A percentile compares a stretch with the other conserved stretches of the same genome.
These are phyloP conservation scores for Phylloporus rhodoxanthus DNA, from an alignment of 768 basidiomycete genomes.

Conservation along the genomic window DNA sequence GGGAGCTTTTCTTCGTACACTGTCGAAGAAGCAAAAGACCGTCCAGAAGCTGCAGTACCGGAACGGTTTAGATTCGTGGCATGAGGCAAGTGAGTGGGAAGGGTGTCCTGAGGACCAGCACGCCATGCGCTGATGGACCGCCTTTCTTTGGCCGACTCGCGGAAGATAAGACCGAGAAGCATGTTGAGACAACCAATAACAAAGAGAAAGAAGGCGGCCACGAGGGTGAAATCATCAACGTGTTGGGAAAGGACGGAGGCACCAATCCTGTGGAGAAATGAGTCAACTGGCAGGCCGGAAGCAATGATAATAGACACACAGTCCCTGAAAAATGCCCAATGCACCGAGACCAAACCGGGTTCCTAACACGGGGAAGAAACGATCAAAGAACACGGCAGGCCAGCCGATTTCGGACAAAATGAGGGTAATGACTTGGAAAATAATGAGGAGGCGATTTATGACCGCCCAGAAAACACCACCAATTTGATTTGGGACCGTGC, in stretches of 20 bases:
- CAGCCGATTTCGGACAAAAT: slow-evolving; percentile 79
- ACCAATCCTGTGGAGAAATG: slow-evolving; percentile 44
- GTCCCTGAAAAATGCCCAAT: slow-evolving; percentile 80
- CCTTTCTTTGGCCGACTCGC: slow-evolving; percentile 52
- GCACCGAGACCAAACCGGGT: slow-evolving; percentile 80
- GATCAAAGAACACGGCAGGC: slow-evolving; percentile 72
- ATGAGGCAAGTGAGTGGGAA: slow-evolving; percentile 40
- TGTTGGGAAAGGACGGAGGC: slow-evolving; percentile 70
- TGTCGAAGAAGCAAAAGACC: slow-evolving; percentile 25
- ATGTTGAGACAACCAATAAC: slow-evolving; percentile 87
- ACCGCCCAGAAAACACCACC: slow-evolving; percentile 92
- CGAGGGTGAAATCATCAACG: slow-evolving; percentile 85
- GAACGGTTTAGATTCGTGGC: slow-evolving; percentile 22
- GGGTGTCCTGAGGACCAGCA: slow-evolving; percentile 42
- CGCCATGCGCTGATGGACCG: slow-evolving; percentile 64
- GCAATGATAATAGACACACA: slow-evolving; percentile 42
- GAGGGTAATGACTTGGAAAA: slow-evolving; percentile 77
- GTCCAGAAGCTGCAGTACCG: slow-evolving; percentile 19
- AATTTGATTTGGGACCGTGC: slow-evolving; percentile 86
- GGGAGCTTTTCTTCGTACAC: slow-evolving; percentile 27
- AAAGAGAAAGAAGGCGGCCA: slow-evolving; percentile 89
- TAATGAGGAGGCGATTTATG: slow-evolving; percentile 79
- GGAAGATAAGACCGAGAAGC: slow-evolving; percentile 68
- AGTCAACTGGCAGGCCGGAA: slow-evolving; percentile 3
- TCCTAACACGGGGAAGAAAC: slow-evolving; percentile 84